phyloP scores from a whole-genome alignment of 139 green algal genomes.

The Chlamydomonas sp. region DNA sequence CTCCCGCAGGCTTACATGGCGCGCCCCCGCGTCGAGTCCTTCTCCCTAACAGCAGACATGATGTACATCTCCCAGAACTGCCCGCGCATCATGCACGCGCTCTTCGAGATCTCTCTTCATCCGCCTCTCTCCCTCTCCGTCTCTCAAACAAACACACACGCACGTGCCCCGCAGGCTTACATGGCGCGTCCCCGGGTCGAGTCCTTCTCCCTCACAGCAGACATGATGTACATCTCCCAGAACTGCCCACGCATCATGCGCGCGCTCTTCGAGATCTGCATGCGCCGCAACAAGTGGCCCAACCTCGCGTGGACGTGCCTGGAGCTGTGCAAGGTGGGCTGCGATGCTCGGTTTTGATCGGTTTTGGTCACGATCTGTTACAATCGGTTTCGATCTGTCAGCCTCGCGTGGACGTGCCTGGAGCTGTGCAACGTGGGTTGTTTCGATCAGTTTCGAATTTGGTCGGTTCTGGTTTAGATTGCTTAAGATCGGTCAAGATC shows the following conservation, averaged over 20 bases:
- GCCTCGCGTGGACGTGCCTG: too few relatives aligned
- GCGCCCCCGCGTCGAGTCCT: conserved; percentile 68
- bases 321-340: conserved; percentile 24
- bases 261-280: conserved; percentile 91
- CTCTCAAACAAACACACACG: neutral
- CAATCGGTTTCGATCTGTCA: too few relatives aligned
- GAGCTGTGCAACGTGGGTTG: neutral
- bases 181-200: conserved; percentile 72
- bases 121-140: too few relatives aligned
- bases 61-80: conserved; percentile 64
- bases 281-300: conserved; percentile 43
- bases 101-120: conserved; percentile 88
- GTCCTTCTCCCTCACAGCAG: conserved; percentile 83
- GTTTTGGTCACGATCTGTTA: neutral
- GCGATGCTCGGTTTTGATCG: conserved; percentile 1
- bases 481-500: neutral
- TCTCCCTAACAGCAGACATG: conserved; percentile 87
- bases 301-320: conserved; percentile 26
- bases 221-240: conserved; percentile 68
- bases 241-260: conserved; percentile 79
- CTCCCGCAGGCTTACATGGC: conserved; percentile 74
- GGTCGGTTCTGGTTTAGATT: neutral
- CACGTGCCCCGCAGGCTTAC: conserved; percentile 59
- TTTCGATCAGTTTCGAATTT: neutral
- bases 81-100: conserved; percentile 76